Conservation (phyloP, 345 rosid genomes). For the Anacardium occidentale region DNA sequence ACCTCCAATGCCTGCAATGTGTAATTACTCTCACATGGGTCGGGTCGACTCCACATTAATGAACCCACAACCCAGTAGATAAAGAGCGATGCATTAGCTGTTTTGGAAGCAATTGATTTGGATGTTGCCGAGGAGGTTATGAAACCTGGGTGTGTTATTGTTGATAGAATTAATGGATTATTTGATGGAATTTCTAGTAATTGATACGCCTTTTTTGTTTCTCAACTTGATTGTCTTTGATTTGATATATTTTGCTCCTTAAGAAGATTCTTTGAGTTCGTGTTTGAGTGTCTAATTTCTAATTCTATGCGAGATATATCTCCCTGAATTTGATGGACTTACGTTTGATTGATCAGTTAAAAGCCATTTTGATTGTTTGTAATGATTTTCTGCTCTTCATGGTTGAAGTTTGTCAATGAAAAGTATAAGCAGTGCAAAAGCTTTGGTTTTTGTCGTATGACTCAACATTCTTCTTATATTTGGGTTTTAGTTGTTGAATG, state of each 20-base stretch:
- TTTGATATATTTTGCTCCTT: neutral
- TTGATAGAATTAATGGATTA: constrained; percentile 88
- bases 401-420: neutral
- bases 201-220: constrained; percentile 52
- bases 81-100: constrained; percentile 95
- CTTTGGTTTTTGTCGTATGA: neutral
- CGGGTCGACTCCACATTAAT: too few species aligned
- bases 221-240: neutral
- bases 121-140: constrained; percentile 87
- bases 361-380: neutral
- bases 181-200: constrained; percentile 89
- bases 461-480: neutral
- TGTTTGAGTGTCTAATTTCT: neutral
- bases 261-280: neutral
- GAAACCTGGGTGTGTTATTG: constrained; percentile 86
- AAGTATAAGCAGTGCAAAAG: neutral
- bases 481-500: neutral
- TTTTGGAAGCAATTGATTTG: constrained; percentile 86
- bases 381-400: neutral
- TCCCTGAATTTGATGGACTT: neutral
- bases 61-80: too few species aligned
- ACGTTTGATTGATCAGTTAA: neutral
- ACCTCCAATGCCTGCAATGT: too few species aligned
- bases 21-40: too few species aligned
- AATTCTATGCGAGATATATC: neutral